Base-by-base conservation (phyloP, 495 filamentous ascomycete genomes). In the Tuber aestivum region DNA sequence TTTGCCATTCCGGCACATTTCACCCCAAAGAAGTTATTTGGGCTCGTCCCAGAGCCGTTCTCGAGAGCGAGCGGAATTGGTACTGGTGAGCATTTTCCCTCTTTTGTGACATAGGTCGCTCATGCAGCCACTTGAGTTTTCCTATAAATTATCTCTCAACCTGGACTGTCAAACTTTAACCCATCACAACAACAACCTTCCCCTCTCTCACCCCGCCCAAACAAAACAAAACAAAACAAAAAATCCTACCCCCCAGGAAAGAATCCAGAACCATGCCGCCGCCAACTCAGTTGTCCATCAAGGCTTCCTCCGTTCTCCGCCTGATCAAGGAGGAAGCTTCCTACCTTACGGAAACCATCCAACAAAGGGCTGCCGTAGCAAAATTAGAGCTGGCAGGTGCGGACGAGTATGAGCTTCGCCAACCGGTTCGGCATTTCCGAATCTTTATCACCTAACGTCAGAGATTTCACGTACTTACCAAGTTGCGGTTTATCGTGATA, bases 281-380 rank as follows among this genome's bases (percentile, higher is more conserved):
- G 16, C 92, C 92, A 44, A 90, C 91, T 16, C 88, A 88, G 78
- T 87, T 97, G 75, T 85, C 89, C 70, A 93, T 95, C 78, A 87
- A 89, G 70, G 94, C 92, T 27, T 89, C 89, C 70, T 88, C 91
- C 35, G 87, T 97, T 80, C 85, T 89, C 79, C 93, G 95, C 72
- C 87, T 97, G 71, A 89, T 97, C 73, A 97, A 97, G 84, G 95
- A 99, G 84, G 93, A 97, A 82, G 86, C 87, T 45, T 94, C 90
- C 83, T 97, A 99, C 86, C 92, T 93, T 84, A 90, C 91, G 79
- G 95, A 99, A 82, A 87, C 93, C 35, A 85, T 87, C 75, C 84
- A 89, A 74, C 93, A 97, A 80, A 87, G 91, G 74, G 86, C 86
- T 75, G 90, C 91, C 65, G 87, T 97, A 56, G 84, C 89, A 85